Base-by-base conservation (phyloP, 2,329 filamentous ascomycete species). In the Penicillium sp. region DNA sequence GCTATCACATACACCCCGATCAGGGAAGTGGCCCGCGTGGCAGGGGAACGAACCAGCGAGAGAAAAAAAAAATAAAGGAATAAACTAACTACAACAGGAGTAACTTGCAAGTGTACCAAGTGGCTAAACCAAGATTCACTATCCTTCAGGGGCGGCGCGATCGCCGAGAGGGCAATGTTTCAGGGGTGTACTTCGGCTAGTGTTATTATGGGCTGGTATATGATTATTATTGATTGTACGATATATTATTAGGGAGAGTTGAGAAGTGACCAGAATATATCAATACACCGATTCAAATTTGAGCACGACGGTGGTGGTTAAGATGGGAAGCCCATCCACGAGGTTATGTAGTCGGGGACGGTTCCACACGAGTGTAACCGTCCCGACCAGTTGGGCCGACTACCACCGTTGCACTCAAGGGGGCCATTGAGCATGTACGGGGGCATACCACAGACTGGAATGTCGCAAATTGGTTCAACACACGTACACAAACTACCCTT, bases 401-500 rank as follows among this genome's bases (percentile, higher is more conserved):
- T 72, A 71, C 70, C 65, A 72, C 70, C 69, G 70, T 72, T 72
- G 68, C 70, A 72, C 67, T 63, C 70, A 70, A 69, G 68, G 68
- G 66, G 68, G 66, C 60, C 65, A 71, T 70, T 53, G 61, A 63
- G 60, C 59, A 68, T 68, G 63, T 65, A 64, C 53, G 37, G 53
- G 35, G 53, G 51, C 63, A 68, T 67, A 66, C 65, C 65, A 66
- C 62, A 53, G 37, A 40, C 26, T 57, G 58, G 65, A 64, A 67
- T 66, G 63, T 40, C 22, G 44, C 54, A 57, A 55, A 44, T 30
- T 44, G 26, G 38, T 26, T 40, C n/a, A 40, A n/a, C 26, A 35
- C 28, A 35, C 49, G 49, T 51, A 51, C 49, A 51, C 49, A 51
- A 33, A 51, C 28, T 22, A 22, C 28, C 10, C n/a, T 19, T 47